Evolutionary conservation across 805 yeast genomes (phyloP).

Genomic region (Candida silvicultrix): DNA sequence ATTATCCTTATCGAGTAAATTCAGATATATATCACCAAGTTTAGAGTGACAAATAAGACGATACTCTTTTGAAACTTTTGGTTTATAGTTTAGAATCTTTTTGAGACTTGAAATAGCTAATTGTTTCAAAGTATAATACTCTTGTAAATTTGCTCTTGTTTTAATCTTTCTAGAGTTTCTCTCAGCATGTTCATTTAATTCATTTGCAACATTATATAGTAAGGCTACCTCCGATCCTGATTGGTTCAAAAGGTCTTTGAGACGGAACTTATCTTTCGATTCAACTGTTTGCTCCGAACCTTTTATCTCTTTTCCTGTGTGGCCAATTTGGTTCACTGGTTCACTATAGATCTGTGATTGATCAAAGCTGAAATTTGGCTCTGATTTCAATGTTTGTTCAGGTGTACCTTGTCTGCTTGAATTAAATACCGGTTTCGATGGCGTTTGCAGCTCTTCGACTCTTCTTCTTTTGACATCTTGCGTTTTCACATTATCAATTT

Average conservation of each 20-base stretch:
- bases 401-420: neutral
- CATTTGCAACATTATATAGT: constrained; percentile 2
- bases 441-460: neutral
- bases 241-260: neutral
- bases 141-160: constrained; percentile 19
- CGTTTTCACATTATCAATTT: too few species aligned
- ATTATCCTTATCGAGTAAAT: neutral
- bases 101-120: constrained; percentile 22
- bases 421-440: neutral
- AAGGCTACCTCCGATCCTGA: neutral
- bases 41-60: constrained; percentile 20
- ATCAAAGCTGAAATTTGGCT: neutral
- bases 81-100: constrained; percentile 16
- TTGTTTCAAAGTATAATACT: constrained; percentile 26
- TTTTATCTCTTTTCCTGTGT: too few species aligned
- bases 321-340: too few species aligned
- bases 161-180: constrained; percentile 8
- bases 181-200: constrained; percentile 21
- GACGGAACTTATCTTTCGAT: neutral
- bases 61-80: constrained; percentile 20
- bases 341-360: neutral
- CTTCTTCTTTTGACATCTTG: too few species aligned
- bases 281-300: neutral
- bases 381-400: neutral
- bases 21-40: constrained; percentile 21